phyloP scores from a whole-genome alignment of 139 green algal genomes.

The Chlorella sp. region DNA sequence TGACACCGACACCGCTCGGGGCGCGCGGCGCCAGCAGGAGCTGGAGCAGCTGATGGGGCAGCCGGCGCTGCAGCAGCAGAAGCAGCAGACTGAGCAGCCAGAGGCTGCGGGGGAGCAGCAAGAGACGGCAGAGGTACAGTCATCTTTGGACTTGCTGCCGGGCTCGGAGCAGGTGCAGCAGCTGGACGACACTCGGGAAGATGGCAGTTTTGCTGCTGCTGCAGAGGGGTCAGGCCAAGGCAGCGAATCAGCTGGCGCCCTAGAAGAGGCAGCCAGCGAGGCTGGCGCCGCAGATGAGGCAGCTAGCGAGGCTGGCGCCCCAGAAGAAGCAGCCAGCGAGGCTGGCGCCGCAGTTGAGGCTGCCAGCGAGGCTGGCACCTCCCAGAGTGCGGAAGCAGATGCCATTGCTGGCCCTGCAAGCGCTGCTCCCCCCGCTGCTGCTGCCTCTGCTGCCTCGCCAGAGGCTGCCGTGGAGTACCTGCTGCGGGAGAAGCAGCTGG shows the following conservation, averaged over 20 bases:
- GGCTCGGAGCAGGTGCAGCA: neutral
- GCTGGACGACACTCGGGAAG: neutral
- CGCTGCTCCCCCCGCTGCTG: neutral
- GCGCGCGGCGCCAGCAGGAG: neutral
- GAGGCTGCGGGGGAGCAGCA: neutral
- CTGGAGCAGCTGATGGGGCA: neutral
- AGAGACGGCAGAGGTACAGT: neutral
- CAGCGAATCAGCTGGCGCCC: neutral
- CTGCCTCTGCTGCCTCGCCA: neutral
- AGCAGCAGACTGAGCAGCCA: neutral
- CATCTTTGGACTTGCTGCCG: neutral
- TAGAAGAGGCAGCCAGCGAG: neutral
- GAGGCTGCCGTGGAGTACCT: neutral
- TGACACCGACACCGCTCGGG: slow-evolving; percentile 46
- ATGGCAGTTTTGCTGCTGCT: neutral
- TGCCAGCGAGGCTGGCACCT: neutral
- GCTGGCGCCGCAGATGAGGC: too few relatives aligned
- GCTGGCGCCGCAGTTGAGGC: neutral
- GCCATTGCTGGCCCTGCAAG: neutral
- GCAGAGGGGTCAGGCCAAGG: neutral
- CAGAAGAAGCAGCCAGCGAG: too few relatives aligned
- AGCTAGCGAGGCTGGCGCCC: too few relatives aligned
- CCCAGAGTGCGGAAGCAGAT: neutral
- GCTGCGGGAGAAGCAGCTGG: slow-evolving; percentile 3
- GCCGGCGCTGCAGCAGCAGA: neutral